Conservation (phyloP, 2,329 filamentous ascomycete species). For the Paraphoma sp. region DNA sequence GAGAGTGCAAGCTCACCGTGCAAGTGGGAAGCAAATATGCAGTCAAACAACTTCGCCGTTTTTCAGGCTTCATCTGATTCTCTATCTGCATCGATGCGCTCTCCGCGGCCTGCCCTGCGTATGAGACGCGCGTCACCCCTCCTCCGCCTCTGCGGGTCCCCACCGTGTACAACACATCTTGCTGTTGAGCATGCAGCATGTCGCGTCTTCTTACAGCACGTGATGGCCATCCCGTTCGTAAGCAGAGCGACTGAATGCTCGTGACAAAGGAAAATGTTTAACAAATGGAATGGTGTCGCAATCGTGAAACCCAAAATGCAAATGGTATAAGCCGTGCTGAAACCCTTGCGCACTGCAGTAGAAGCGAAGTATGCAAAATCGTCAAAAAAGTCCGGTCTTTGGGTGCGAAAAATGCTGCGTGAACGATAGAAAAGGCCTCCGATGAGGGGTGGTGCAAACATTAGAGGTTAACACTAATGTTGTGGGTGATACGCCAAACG, state of each 20-base stretch:
- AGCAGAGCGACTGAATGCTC: slow-evolving; percentile 25
- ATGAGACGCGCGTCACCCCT: slow-evolving; percentile 31
- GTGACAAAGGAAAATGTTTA: slow-evolving; percentile 26
- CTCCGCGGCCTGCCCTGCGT: slow-evolving; percentile 9
- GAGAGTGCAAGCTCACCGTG: too few species aligned
- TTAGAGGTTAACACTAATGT: slow-evolving; percentile 41
- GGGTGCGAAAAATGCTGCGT: slow-evolving; percentile 27
- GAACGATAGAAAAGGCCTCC: slow-evolving; percentile 34
- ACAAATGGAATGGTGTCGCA: slow-evolving; percentile 39
- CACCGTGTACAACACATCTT: slow-evolving; percentile 23
- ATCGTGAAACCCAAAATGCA: slow-evolving; percentile 31
- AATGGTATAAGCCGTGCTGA: slow-evolving; percentile 43
- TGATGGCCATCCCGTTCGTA: slow-evolving; percentile 24
- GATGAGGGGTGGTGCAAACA: slow-evolving; percentile 37
- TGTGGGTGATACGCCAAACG: slow-evolving; percentile 40
- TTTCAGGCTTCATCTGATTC: slow-evolving; percentile 21
- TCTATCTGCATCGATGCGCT: slow-evolving; percentile 10
- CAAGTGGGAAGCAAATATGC: background rate
- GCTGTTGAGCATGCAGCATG: slow-evolving; percentile 14
- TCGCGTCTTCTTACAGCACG: slow-evolving; percentile 7
- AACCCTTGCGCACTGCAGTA: slow-evolving; percentile 20
- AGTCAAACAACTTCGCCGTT: slow-evolving; percentile 18
- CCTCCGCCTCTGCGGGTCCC: slow-evolving; percentile 20
- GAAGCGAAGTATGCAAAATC: slow-evolving; percentile 27
- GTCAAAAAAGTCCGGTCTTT: slow-evolving; percentile 15